Evolutionary conservation across 1,284 basidiomycete genomes (phyloP), one percentile per base, ranked within the genome.

Genomic region (Trametes versicolor): DNA sequence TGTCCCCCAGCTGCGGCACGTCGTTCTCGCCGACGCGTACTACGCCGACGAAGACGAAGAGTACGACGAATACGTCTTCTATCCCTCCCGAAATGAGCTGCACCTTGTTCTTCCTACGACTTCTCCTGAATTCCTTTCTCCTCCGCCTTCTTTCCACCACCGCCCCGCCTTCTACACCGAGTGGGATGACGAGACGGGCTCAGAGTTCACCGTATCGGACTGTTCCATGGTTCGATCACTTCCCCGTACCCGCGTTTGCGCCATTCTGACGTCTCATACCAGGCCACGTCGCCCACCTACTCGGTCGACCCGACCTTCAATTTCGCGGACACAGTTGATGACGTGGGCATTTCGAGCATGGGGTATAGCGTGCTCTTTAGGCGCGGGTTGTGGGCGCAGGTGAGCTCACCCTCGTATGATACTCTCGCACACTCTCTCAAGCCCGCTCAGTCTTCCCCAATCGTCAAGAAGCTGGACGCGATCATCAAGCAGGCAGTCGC

Each of bases 281-380:
- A 56, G 58, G 27, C n/a, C 39, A 5, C 45, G 19, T 65, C 66
- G 19, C 62, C 64, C 2, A 61, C 58, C 0, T 62, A 60, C 48
- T 49, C 58, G 15, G 27, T 39, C 55, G 53, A 61, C 34, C 39
- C 59, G 8, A 47, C 32, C 25, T 65, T 65, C 58, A 43, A 49
- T 15, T 68, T 67, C 51, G 58, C 67, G 2, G 63, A 62, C 15
- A 45, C 41, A 10, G 55, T 39, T 0, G 41, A 51, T 15, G 65
- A 63, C n/a, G 15, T 23, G 4, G 59, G 32, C 37, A 60, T 69
- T 19, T 55, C 60, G 45, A 29, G 27, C 1, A 39, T 66, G 15
- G 69, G 69, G 2, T 71, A 71, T 19, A 71, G 67, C 59, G 47
- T 25, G 29, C 25, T 67, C 29, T 71, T 71, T 36, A 25, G 65